phyloP scores from a whole-genome alignment of 1,284 basidiomycete species.

The Golubevia sp. region DNA sequence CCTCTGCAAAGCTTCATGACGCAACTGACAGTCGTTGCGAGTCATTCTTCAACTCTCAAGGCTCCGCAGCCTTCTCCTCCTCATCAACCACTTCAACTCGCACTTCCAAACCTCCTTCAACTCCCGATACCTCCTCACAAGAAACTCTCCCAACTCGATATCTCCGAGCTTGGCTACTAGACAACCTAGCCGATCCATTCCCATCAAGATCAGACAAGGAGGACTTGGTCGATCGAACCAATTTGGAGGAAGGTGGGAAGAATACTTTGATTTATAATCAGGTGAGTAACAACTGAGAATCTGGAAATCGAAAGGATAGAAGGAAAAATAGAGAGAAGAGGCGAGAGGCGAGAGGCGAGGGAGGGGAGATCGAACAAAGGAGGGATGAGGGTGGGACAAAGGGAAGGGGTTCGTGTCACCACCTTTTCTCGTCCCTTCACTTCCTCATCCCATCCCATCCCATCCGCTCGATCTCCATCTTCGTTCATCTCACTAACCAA shows the following conservation, averaged over 20 bases:
- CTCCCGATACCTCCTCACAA: too few relatives aligned
- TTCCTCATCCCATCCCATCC: background rate
- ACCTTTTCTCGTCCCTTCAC: background rate
- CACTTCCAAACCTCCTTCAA: too few relatives aligned
- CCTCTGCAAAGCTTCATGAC: too few relatives aligned
- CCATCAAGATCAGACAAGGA: constrained; percentile 31
- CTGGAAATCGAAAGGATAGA: background rate
- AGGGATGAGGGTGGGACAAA: too few relatives aligned
- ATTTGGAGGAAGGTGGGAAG: constrained; percentile 5
- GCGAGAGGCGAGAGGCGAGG: background rate
- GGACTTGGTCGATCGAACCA: constrained; percentile 25
- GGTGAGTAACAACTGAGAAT: too few relatives aligned
- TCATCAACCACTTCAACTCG: too few relatives aligned
- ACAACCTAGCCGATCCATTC: constrained; percentile 38
- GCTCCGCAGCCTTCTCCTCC: too few relatives aligned
- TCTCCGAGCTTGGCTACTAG: constrained; percentile 46
- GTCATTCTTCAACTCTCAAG: too few relatives aligned
- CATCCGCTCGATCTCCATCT: background rate
- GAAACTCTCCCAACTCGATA: too few relatives aligned
- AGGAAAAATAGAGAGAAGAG: background rate
- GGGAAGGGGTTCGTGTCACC: too few relatives aligned
- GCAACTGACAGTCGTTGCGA: too few relatives aligned
- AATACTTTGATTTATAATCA: too few relatives aligned
- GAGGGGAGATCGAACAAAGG: background rate
- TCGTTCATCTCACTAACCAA: background rate